These are phyloP conservation scores for Curvularia verruculosa DNA, from an alignment of 2,329 filamentous ascomycete genomes.

Conservation along the genomic window DNA sequence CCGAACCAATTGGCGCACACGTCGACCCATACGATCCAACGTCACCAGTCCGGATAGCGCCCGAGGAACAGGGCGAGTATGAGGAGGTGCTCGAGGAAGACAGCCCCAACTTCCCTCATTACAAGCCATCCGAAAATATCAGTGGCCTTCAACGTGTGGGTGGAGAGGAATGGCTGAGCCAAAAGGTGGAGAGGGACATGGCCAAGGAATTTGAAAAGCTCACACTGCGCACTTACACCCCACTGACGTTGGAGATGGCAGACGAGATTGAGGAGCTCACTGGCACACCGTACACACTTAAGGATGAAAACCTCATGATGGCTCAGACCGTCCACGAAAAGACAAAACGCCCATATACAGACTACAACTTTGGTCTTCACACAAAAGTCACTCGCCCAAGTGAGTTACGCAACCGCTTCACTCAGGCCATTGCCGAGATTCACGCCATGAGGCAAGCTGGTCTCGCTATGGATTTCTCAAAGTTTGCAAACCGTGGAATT, in stretches of 20 bases:
- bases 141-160: conserved; percentile 61
- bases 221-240: conserved; percentile 41
- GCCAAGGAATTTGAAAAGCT: conserved; percentile 45
- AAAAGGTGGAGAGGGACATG: conserved; percentile 38
- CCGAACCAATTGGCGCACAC: conserved; percentile 45
- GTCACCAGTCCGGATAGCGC: conserved; percentile 44
- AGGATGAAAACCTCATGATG: conserved; percentile 38
- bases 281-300: conserved; percentile 39
- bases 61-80: conserved; percentile 45
- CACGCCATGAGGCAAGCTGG: conserved; percentile 52
- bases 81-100: conserved; percentile 42
- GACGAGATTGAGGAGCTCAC: conserved; percentile 40
- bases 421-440: conserved; percentile 63
- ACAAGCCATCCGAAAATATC: conserved; percentile 19
- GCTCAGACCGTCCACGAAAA: conserved; percentile 39
- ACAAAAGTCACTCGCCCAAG: conserved; percentile 20
- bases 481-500: conserved; percentile 36
- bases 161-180: conserved; percentile 51
- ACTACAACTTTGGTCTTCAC: conserved; percentile 35
- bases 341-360: conserved; percentile 43
- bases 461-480: conserved; percentile 34
- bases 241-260: conserved; percentile 38
- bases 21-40: conserved; percentile 48
- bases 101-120: conserved; percentile 5
- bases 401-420: conserved; percentile 52